Evolutionary conservation across 139 green algal species (phyloP).

Genomic region (Klebsormidium nitens): DNA sequence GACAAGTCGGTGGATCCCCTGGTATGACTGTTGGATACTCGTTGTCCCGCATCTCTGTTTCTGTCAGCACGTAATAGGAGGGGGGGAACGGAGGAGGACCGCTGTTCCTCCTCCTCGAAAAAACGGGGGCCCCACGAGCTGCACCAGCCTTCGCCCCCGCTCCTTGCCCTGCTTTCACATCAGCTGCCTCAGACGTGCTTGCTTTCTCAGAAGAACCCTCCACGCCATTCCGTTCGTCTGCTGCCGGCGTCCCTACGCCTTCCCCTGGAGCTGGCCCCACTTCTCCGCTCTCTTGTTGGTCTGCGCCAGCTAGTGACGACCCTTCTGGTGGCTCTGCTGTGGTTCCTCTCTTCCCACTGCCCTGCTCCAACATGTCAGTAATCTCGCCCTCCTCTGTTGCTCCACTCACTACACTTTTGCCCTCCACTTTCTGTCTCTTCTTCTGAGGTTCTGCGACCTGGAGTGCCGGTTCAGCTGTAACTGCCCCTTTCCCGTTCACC

Average conservation of each 20-base stretch:
- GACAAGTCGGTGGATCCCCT: no score
- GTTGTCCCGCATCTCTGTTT: neutral
- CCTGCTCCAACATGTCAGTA: no score
- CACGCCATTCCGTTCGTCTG: neutral
- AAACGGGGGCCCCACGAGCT: neutral
- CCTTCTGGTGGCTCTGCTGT: neutral
- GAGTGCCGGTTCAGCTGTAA: neutral
- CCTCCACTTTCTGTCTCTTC: no score
- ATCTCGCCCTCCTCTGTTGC: no score
- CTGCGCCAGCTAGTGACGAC: neutral
- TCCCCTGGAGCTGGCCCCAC: neutral
- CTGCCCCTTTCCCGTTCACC: no score
- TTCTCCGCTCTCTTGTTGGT: neutral
- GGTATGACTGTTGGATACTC: conserved; percentile 4
- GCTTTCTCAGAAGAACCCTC: neutral
- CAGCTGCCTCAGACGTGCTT: no score
- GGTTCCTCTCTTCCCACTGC: neutral
- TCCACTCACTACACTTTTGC: no score
- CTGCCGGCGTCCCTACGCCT: neutral
- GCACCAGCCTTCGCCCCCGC: neutral
- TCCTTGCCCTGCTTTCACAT: neutral
- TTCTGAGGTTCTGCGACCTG: neutral
- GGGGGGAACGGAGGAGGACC: conserved; percentile 12
- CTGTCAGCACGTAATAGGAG: conserved; percentile 18
- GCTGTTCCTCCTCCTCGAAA: no score